Evolutionary conservation across 2,329 filamentous ascomycete genomes (phyloP), one percentile per base, ranked within the genome.

Genomic region (Cladosporium colombiae): DNA sequence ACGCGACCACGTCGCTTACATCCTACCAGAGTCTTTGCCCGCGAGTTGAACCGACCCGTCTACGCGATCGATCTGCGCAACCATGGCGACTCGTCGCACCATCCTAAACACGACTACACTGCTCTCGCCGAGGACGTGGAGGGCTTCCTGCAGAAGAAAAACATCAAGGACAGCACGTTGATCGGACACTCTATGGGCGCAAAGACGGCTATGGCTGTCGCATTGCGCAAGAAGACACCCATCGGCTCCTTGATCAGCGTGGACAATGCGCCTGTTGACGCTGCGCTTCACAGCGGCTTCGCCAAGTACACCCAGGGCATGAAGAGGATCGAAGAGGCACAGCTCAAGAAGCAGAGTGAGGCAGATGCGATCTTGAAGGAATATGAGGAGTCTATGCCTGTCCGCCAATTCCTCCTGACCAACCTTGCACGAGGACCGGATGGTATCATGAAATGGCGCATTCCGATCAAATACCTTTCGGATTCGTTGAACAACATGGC

Each of bases 141-240:
- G 64, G 82, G 85, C 53, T 98, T 98, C 77, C 89, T 98, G 65
- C 72, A 83, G 5, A 81, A 90, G 64, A 89, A 96, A 76, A 81
- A 83, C 3, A 80, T 97, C n/a, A 81, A 84, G 53, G 81, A 90
- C 31, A 83, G 89, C 1, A 92, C 91, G 0, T 80, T 98, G 31
- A 95, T 98, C 73, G 94, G 94, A 0, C 95, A 98, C 79, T 97
- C 92, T 1, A 98, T 98, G 94, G 94, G 95, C 69, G 94, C 94
- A 56, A 98, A 98, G 82, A 89, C 90, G 1, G 92, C 92, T 72
- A 97, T 98, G 94, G 84, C 90, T 0, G 82, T 97, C 66, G 92
- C 92, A 3, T 85, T 98, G 40, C 82, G 85, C 52, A 84, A 87
- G 0, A 91, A 92, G 0, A 81, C 86, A 6, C 80, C 88, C 2